Base-by-base conservation (phyloP, 1,284 basidiomycete genomes). In the Ustilago nuda region DNA sequence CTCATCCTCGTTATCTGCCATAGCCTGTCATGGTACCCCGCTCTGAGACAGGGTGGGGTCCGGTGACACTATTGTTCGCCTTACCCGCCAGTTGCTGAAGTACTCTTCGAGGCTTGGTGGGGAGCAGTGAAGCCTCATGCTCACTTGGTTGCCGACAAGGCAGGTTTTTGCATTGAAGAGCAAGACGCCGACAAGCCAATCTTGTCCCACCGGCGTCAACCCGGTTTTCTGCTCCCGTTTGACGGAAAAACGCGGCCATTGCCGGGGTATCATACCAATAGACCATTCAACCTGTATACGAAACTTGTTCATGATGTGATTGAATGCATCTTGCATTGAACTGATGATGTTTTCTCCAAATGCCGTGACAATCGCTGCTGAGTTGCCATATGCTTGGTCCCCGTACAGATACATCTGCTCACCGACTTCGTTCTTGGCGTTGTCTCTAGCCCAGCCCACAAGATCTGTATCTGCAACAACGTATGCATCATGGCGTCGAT, bases 251-350 rank as follows among this genome's bases (percentile, higher is more conserved):
- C 46, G 9, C 9, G 50, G 30, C 50, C 51, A 53, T 35, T 53
- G 27, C 4, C 4, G 15, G 33, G 51, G 32, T 53, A 53, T 53
- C 8, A 15, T 27, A 9, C 51, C 51, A n/a, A 53, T 53, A 15
- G 51, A 7, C 51, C 51, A 53, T 35, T 53, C 51, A 11, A 36
- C 51, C 17, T 53, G 51, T 8, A 53, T 17, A 15, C 33, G 30
- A 35, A 53, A 53, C 32, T 53, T 53, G 32, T 35, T 53, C 51
- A 53, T 53, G 30, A 53, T n/a, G 33, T 33, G n/a, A 32, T 53
- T 35, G 33, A 33, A 53, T 12, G 8, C 32, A 8, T 11, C 51
- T 35, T 50, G 19, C 48, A 50, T 50, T 27, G 19, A 50, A 9
- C 4, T 50, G 30, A 50, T 50, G 17, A 50, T 50, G 48, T 50